These are phyloP conservation scores for Pseudonitzschia pungens DNA, from an alignment of 108 stramenopile genomes.

Conservation along the genomic window DNA sequence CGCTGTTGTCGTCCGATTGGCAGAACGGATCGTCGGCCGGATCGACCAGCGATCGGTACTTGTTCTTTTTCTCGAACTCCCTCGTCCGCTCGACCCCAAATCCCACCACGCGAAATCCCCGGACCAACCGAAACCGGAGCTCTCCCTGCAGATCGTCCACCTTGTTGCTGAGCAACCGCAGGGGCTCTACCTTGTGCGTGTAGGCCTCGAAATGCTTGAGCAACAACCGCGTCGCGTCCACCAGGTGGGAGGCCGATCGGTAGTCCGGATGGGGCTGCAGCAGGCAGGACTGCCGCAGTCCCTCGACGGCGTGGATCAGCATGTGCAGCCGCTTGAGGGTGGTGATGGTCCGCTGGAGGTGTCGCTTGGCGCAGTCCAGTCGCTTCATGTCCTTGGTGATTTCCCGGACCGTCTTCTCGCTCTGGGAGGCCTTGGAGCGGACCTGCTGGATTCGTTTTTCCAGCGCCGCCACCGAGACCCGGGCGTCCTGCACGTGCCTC, in stretches of 20 bases:
- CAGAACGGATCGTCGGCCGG: slow-evolving; percentile 18
- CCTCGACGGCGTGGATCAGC: slow-evolving; percentile 94
- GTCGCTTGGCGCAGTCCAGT: slow-evolving; percentile 94
- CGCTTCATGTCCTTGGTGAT: slow-evolving; percentile 95
- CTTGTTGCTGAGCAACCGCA: slow-evolving; percentile 60
- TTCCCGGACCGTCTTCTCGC: slow-evolving; percentile 74
- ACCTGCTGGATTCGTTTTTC: slow-evolving; percentile 62
- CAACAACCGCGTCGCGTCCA: slow-evolving; percentile 91
- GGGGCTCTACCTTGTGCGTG: slow-evolving; percentile 60
- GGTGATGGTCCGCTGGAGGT: slow-evolving; percentile 95
- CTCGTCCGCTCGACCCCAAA: slow-evolving; percentile 48
- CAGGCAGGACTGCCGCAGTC: slow-evolving; percentile 73
- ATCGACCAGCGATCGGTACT: slow-evolving; percentile 20
- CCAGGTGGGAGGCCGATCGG: slow-evolving; percentile 83
- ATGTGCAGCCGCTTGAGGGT: slow-evolving; percentile 97
- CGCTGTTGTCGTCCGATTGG: slow-evolving; percentile 20
- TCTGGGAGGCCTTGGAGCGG: slow-evolving; percentile 67
- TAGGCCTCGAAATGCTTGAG: slow-evolving; percentile 82
- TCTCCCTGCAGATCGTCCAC: slow-evolving; percentile 57
- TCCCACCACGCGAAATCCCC: slow-evolving; percentile 62
- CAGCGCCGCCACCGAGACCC: slow-evolving; percentile 53
- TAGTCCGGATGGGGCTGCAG: slow-evolving; percentile 71
- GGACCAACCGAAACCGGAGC: slow-evolving; percentile 58
- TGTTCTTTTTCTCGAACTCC: slow-evolving; percentile 45
- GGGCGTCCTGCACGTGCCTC: slow-evolving; percentile 68